Conservation (phyloP, 2,329 filamentous ascomycete species). For the Xylaria multiplex region DNA sequence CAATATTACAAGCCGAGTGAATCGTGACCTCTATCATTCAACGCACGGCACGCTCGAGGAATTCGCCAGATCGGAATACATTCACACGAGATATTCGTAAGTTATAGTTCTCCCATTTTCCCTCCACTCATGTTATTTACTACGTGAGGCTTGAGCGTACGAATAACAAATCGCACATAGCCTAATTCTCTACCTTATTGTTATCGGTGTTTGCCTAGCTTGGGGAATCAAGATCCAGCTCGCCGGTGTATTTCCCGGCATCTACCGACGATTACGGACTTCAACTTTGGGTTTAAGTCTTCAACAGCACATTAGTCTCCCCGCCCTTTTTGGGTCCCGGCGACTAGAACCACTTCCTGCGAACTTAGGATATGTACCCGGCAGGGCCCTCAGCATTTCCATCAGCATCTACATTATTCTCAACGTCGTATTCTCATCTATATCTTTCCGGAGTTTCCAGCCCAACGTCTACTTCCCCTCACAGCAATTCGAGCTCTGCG, state of each 20-base stretch:
- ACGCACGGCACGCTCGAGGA: constrained; percentile 43
- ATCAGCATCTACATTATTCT: constrained; percentile 34
- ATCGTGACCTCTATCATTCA: constrained; percentile 42
- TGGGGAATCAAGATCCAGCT: constrained; percentile 38
- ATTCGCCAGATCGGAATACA: constrained; percentile 46
- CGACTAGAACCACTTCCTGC: constrained; percentile 36
- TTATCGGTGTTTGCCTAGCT: constrained; percentile 38
- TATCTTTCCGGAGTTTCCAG: constrained; percentile 36
- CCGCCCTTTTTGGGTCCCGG: constrained; percentile 32
- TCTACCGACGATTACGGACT: constrained; percentile 21
- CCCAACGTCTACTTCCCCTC: constrained; percentile 37
- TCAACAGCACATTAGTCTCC: constrained; percentile 32
- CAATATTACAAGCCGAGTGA: constrained; percentile 47
- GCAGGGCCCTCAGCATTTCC: constrained; percentile 31
- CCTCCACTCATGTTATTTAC: not conserved
- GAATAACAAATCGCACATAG: constrained; percentile 20
- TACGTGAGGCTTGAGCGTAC: not conserved
- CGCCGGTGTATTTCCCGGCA: constrained; percentile 21
- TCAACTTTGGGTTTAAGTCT: constrained; percentile 28
- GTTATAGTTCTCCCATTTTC: constrained; percentile 7
- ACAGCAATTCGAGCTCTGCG: constrained; percentile 28
- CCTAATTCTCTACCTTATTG: constrained; percentile 36
- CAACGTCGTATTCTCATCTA: constrained; percentile 37
- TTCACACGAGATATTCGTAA: constrained; percentile 48
- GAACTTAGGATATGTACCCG: constrained; percentile 37